Evolutionary conservation across 2,329 filamentous ascomycete species (phyloP).

Genomic region (Ophiostoma sp.): DNA sequence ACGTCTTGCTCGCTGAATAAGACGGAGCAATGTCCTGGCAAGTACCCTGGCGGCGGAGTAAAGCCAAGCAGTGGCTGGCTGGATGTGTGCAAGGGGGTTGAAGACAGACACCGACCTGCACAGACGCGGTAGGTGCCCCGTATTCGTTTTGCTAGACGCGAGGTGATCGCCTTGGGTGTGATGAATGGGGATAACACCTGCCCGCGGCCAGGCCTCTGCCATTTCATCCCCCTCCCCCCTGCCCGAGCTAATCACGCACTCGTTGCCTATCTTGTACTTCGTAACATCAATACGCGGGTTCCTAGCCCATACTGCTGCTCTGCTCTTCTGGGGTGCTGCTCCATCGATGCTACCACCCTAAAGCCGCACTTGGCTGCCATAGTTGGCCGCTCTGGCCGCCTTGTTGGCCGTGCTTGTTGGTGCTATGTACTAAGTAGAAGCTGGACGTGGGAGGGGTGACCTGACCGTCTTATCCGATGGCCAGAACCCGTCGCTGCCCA

Average conservation of each 20-base stretch:
- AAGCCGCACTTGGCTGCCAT: not conserved
- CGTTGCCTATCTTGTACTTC: slow-evolving; percentile 9
- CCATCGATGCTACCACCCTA: not conserved
- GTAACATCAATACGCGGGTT: slow-evolving; percentile 7
- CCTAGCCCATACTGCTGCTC: not conserved
- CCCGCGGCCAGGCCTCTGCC: too few species aligned
- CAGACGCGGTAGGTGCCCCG: not conserved
- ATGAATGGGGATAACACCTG: not conserved
- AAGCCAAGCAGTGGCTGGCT: not conserved
- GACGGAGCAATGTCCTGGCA: not conserved
- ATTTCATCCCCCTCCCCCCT: not conserved
- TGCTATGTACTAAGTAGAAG: not conserved
- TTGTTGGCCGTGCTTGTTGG: not conserved
- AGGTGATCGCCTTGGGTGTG: not conserved
- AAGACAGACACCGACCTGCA: not conserved
- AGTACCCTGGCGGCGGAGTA: not conserved
- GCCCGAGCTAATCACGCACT: slow-evolving; percentile 8
- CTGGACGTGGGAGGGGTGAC: not conserved
- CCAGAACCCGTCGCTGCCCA: not conserved
- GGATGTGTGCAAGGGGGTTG: not conserved
- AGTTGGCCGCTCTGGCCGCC: not conserved
- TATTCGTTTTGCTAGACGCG: not conserved
- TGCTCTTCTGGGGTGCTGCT: not conserved
- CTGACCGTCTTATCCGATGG: not conserved
- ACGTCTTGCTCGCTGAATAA: not conserved